Percentiles rank a stretch among this genome's conserved stretches.
Evolutionary conservation across 1,139 yeast species (phyloP).

Genomic region (Kodamaea fungicola): DNA sequence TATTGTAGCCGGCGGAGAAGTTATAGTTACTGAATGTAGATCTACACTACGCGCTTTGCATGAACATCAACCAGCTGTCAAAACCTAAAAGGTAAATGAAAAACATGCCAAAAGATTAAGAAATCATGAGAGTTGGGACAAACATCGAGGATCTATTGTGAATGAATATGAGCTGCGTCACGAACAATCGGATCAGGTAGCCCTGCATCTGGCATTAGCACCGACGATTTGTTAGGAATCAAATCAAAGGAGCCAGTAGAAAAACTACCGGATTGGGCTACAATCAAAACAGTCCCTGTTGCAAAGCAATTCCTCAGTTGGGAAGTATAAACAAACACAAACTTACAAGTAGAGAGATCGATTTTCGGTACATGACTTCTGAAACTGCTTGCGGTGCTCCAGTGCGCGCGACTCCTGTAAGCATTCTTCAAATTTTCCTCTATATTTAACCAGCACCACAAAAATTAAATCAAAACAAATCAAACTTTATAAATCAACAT

Average conservation of each 20-base stretch:
- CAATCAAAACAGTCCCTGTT: background rate
- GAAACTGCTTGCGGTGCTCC: constrained; percentile 1
- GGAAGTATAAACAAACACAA: constrained; percentile 2
- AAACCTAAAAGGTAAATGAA: background rate
- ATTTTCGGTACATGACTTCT: background rate
- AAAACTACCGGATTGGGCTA: background rate
- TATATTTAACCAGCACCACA: constrained; percentile 8
- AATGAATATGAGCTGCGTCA: background rate
- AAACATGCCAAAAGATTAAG: background rate
- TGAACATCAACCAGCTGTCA: background rate
- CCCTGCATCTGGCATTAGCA: background rate
- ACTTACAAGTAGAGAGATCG: background rate
- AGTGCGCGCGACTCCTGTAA: background rate
- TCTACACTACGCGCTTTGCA: background rate
- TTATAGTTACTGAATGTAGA: too few relatives aligned
- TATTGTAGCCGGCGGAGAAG: too few relatives aligned
- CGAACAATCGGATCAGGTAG: background rate
- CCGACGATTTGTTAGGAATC: too few relatives aligned
- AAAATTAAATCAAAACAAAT: constrained; percentile 5
- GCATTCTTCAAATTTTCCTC: background rate
- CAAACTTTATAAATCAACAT: constrained; percentile 3
- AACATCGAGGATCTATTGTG: too few relatives aligned
- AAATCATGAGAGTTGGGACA: too few relatives aligned
- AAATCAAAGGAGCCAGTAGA: too few relatives aligned
- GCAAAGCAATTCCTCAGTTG: background rate